Evolutionary conservation across 1,284 basidiomycete genomes (phyloP), one percentile per base, ranked within the genome.

Genomic region (Melampsora larici-populina): DNA sequence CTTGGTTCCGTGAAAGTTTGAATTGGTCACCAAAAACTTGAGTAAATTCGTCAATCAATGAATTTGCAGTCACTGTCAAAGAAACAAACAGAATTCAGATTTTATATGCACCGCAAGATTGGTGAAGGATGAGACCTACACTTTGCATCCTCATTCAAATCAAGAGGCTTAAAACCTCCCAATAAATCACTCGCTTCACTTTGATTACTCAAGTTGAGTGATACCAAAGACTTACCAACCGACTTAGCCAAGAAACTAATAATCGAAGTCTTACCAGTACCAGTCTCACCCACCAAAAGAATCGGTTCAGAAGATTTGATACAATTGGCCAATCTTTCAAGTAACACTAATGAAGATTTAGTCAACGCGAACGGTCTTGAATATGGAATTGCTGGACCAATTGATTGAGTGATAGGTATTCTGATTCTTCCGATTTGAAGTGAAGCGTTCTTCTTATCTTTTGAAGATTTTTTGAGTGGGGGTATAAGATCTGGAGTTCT

Each of bases 231-330:
- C 49, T 89, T 89, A 21, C 88, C 88, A 40, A 97, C 87, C n/a
- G 92, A 85, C 4, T 89, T 87, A 24, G 97, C 92, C 29, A 99
- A 87, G 81, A 97, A 90, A 29, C 94, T 93, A 24, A 99, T 89
- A 2, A 90, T 88, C 63, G 94, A 97, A 1, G 97, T 99, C 85
- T 99, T 99, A 49, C 97, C 97, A 0, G 97, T 99, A 60, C 97
- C 97, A 0, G 97, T 99, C 86, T 99, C 97, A 74, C 97, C 97
- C 0, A 96, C 95, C 26, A 99, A 88, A 1, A 99, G 87, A 0
- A 96, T 86, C 0, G 97, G 94, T 83, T 99, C 97, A 18, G 86
- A 85, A 49, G 91, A 86, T 0, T 90, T 87, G 46, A 95, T 86
- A 0, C 91, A 89, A 15, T 89, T 90, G 0, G 90, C 89, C 63